Percentiles rank a stretch among this genome's conserved stretches.
These are phyloP conservation scores for Phaeotremella fagi DNA, from an alignment of 768 basidiomycete species.

Conservation along the genomic window DNA sequence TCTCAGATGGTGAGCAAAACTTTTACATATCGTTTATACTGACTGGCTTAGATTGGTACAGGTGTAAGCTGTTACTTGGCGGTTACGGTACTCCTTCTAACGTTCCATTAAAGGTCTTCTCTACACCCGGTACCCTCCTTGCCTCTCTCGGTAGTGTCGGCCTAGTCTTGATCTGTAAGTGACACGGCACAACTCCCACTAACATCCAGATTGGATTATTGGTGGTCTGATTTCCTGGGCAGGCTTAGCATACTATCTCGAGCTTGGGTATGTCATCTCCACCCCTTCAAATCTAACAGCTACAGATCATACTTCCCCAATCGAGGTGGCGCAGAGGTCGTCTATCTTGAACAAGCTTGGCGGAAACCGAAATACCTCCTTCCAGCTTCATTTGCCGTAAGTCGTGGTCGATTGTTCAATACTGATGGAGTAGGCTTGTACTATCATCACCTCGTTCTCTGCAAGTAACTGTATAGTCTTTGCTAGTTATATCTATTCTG, in stretches of 20 bases:
- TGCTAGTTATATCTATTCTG: slow-evolving; percentile 7
- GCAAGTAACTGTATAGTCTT: slow-evolving; percentile 8
- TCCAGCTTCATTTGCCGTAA: slow-evolving; percentile 28
- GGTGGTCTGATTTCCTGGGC: slow-evolving; percentile 5
- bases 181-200: neutral
- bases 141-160: slow-evolving; percentile 6
- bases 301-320: slow-evolving; percentile 23
- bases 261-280: neutral
- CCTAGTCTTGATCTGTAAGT: slow-evolving; percentile 6
- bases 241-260: slow-evolving; percentile 7
- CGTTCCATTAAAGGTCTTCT: neutral
- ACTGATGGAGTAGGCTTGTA: neutral
- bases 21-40: neutral
- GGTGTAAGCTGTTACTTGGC: neutral
- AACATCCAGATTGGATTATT: slow-evolving; percentile 3
- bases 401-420: neutral
- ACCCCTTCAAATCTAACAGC: neutral
- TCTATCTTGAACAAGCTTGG: slow-evolving; percentile 30
- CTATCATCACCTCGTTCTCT: slow-evolving; percentile 8
- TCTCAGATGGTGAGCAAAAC: slow-evolving; percentile 6
- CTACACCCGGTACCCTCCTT: slow-evolving; percentile 3
- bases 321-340: slow-evolving; percentile 24
- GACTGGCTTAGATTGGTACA: slow-evolving; percentile 2
- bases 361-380: slow-evolving; percentile 23
- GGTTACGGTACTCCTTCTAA: neutral